phyloP scores from a whole-genome alignment of 1,139 yeast species.

The Hansenula lynferdii region DNA sequence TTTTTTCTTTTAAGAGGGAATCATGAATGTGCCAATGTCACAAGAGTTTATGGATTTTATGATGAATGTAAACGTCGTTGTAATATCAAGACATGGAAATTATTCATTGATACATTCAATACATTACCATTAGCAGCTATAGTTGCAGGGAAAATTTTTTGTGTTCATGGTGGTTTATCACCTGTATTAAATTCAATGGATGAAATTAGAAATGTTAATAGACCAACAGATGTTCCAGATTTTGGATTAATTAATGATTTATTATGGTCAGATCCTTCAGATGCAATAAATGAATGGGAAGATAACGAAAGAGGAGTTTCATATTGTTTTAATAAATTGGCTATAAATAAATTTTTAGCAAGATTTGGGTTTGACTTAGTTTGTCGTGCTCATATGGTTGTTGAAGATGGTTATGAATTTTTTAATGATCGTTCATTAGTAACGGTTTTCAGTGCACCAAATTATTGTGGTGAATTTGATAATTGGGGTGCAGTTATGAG shows the following conservation, averaged over 20 bases:
- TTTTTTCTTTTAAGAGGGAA: slow-evolving; percentile 90
- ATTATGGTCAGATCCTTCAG: slow-evolving; percentile 97
- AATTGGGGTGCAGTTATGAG: slow-evolving; percentile 99
- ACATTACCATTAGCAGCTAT: slow-evolving; percentile 93
- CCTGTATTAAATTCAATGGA: slow-evolving; percentile 90
- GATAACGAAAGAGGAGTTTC: slow-evolving; percentile 97
- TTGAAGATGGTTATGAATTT: slow-evolving; percentile 97
- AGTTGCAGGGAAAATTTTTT: slow-evolving; percentile 93
- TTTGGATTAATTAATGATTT: slow-evolving; percentile 89
- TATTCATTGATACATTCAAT: slow-evolving; percentile 90
- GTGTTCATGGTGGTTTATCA: slow-evolving; percentile 96
- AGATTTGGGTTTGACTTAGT: slow-evolving; percentile 92
- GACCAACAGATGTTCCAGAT: slow-evolving; percentile 98
- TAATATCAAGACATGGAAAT: slow-evolving; percentile 89
- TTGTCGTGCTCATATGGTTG: slow-evolving; percentile 98
- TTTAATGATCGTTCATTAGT: slow-evolving; percentile 91
- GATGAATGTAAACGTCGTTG: slow-evolving; percentile 96
- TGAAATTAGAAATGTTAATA: slow-evolving; percentile 83
- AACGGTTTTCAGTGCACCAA: slow-evolving; percentile 95
- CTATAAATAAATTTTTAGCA: slow-evolving; percentile 83
- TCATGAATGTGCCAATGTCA: slow-evolving; percentile 96
- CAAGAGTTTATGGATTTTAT: slow-evolving; percentile 92
- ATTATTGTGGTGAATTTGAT: slow-evolving; percentile 97
- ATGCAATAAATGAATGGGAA: slow-evolving; percentile 94
- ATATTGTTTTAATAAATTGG: slow-evolving; percentile 91